Evolutionary conservation across 805 yeast genomes (phyloP).

Genomic region (Myxozyma monticola): DNA sequence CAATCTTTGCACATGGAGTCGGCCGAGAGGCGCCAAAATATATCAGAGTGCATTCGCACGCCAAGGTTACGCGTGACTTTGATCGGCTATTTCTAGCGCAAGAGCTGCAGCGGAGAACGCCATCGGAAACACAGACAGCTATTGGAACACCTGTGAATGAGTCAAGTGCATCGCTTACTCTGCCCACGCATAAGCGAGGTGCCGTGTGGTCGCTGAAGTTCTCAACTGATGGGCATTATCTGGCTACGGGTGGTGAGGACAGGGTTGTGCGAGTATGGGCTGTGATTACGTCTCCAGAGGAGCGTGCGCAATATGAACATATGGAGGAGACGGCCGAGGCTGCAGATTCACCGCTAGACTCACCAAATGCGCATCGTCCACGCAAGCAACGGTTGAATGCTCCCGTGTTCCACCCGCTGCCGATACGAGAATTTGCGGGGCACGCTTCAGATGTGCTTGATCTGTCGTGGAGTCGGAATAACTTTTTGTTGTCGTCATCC

Average conservation of each 20-base stretch:
- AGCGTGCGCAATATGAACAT: conserved; percentile 48
- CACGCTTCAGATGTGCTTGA: conserved; percentile 73
- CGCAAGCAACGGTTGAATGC: conserved; percentile 48
- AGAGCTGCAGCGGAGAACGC: conserved; percentile 32
- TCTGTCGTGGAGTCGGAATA: conserved; percentile 85
- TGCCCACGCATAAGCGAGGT: conserved; percentile 32
- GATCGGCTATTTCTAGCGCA: conserved; percentile 41
- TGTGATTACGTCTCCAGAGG: conserved; percentile 71
- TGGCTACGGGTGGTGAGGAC: conserved; percentile 85
- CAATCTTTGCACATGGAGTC: conserved; percentile 33
- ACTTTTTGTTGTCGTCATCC: conserved; percentile 74
- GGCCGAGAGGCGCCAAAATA: conserved; percentile 36
- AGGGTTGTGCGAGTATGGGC: conserved; percentile 71
- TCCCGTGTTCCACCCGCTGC: conserved; percentile 73
- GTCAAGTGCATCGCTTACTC: conserved; percentile 16
- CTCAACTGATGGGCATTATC: conserved; percentile 73
- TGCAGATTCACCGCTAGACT: not conserved
- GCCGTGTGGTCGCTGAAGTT: conserved; percentile 78
- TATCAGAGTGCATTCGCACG: conserved; percentile 39
- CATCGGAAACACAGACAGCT: not conserved
- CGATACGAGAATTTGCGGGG: conserved; percentile 60
- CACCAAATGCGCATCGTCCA: conserved; percentile 1
- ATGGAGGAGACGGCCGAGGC: conserved; percentile 19
- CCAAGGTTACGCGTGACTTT: conserved; percentile 36
- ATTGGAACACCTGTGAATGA: conserved; percentile 5